Conservation (phyloP, 2,329 filamentous ascomycete genomes). For the Aspergillus spinulosporus region DNA sequence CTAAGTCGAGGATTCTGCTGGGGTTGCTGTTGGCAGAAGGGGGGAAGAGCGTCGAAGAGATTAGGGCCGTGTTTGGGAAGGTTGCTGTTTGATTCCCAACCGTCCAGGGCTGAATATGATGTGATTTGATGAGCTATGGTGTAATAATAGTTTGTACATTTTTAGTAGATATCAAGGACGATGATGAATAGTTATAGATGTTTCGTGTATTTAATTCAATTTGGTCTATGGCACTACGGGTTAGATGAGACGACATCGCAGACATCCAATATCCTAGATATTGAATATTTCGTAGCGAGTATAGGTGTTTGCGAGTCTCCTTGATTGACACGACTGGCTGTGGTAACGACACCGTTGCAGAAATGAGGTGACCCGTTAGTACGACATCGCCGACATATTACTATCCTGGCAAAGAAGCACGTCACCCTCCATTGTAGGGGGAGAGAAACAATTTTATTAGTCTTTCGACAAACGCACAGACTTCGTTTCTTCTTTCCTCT, state of each 20-base stretch:
- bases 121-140: neutral
- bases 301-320: neutral
- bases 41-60: slow-evolving; percentile 16
- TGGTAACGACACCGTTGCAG: slow-evolving; percentile 12
- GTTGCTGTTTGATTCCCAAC: slow-evolving; percentile 2
- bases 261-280: too few relatives aligned
- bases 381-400: neutral
- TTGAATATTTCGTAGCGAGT: too few relatives aligned
- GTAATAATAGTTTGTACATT: neutral
- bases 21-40: slow-evolving; percentile 21
- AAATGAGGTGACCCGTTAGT: slow-evolving; percentile 5
- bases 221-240: too few relatives aligned
- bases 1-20: slow-evolving; percentile 22
- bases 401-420: neutral
- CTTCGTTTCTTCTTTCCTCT: neutral
- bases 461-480: neutral
- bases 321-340: neutral
- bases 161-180: too few relatives aligned
- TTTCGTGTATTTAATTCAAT: too few relatives aligned
- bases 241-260: neutral
- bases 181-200: too few relatives aligned
- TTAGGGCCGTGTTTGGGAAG: slow-evolving; percentile 17
- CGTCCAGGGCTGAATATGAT: neutral
- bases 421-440: neutral
- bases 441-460: neutral